These are phyloP conservation scores for Avicennia marina DNA, from an alignment of 257 asterid genomes.

Conservation along the genomic window DNA sequence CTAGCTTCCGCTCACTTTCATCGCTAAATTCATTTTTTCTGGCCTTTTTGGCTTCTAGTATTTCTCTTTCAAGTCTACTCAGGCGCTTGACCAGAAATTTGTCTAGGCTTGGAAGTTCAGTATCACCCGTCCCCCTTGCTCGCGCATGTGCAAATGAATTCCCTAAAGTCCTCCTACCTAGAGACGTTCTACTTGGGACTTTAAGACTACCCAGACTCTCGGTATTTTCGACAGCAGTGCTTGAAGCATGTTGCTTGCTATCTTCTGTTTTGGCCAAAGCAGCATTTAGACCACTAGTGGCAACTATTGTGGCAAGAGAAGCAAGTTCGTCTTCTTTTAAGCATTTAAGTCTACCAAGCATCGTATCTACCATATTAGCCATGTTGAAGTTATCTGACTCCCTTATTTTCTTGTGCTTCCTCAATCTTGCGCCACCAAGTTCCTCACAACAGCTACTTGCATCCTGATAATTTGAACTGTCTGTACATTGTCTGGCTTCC, in stretches of 20 bases:
- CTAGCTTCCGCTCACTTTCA: slow-evolving; percentile 22
- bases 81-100: slow-evolving; percentile 76
- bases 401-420: slow-evolving; percentile 28
- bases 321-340: slow-evolving; percentile 84
- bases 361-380: slow-evolving; percentile 51
- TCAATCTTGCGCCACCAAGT: slow-evolving; percentile 10
- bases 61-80: slow-evolving; percentile 90
- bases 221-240: neutral
- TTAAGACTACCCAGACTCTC: slow-evolving; percentile 20
- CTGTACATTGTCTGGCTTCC: slow-evolving; percentile 19
- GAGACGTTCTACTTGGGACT: slow-evolving; percentile 27
- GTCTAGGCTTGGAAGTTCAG: slow-evolving; percentile 73
- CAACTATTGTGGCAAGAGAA: slow-evolving; percentile 94
- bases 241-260: slow-evolving; percentile 20
- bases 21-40: slow-evolving; percentile 35
- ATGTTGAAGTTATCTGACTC: slow-evolving; percentile 34
- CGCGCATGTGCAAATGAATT: no score
- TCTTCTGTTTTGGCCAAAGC: slow-evolving; percentile 51
- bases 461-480: slow-evolving; percentile 6
- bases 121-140: neutral
- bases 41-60: slow-evolving; percentile 74
- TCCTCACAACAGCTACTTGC: no score
- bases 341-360: slow-evolving; percentile 73
- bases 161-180: neutral
- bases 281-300: slow-evolving; percentile 86